Evolutionary conservation across 2,329 filamentous ascomycete species (phyloP).

Genomic region (Lasiodiplodia sp.): DNA sequence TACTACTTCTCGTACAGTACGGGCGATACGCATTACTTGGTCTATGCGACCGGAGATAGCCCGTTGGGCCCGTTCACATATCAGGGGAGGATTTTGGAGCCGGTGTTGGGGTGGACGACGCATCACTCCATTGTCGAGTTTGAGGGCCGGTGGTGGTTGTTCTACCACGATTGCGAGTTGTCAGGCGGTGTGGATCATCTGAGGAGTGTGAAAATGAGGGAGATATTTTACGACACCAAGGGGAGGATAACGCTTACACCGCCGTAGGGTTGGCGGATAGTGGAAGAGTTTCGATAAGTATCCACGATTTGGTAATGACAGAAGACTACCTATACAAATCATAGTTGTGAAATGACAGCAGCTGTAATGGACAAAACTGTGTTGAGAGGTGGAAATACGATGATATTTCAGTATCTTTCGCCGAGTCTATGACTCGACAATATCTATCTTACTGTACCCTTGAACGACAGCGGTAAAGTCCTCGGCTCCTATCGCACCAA

Average conservation of each 20-base stretch:
- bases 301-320: no score
- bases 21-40: constrained; percentile 78
- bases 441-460: not conserved
- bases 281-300: not conserved
- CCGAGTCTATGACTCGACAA: not conserved
- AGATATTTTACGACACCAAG: constrained; percentile 74
- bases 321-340: no score
- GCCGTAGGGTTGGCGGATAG: not conserved
- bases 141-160: constrained; percentile 74
- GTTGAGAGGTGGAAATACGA: no score
- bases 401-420: no score
- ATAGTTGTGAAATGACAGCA: no score
- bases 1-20: constrained; percentile 84
- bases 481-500: not conserved
- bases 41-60: constrained; percentile 69
- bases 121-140: constrained; percentile 82
- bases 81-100: constrained; percentile 73
- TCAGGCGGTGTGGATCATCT: constrained; percentile 74
- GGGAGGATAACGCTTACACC: constrained; percentile 63
- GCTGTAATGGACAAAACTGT: no score
- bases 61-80: constrained; percentile 79
- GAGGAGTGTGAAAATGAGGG: constrained; percentile 75
- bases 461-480: not conserved
- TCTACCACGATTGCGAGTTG: constrained; percentile 77
- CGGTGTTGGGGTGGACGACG: constrained; percentile 81